phyloP scores from a whole-genome alignment of 257 asterid genomes.

The Petunia axillaris region DNA sequence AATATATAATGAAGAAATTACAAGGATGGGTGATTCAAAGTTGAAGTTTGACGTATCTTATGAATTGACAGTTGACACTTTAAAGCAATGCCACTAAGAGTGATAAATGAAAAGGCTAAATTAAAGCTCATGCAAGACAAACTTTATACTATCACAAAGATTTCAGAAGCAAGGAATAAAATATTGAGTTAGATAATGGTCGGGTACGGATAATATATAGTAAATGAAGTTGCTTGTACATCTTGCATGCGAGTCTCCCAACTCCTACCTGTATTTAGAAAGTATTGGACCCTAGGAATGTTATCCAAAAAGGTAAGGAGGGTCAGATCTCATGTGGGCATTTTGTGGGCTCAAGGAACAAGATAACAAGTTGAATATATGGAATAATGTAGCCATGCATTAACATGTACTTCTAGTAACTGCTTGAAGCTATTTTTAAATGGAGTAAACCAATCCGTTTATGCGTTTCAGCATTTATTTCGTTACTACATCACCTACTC shows the following conservation, averaged over 20 bases:
- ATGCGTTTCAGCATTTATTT: neutral
- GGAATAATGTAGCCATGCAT: conserved; percentile 14
- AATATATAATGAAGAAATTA: neutral
- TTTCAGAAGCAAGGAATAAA: conserved; percentile 28
- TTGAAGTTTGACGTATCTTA: conserved; percentile 2
- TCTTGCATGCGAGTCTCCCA: conserved; percentile 9
- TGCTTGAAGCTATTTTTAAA: neutral
- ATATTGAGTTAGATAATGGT: conserved; percentile 39
- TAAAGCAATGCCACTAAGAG: neutral
- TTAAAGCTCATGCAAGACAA: neutral
- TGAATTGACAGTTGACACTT: conserved; percentile 1
- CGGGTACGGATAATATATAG: conserved; percentile 37
- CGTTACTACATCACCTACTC: neutral
- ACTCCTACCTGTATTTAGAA: neutral
- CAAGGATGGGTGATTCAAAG: neutral
- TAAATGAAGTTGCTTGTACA: conserved; percentile 29
- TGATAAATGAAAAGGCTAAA: neutral
- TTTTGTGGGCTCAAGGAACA: conserved; percentile 36
- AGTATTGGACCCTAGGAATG: conserved; percentile 29
- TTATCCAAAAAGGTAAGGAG: conserved; percentile 32
- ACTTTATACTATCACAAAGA: neutral
- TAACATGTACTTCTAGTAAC: too few species aligned
- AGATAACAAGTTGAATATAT: conserved; percentile 35
- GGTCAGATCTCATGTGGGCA: conserved; percentile 38
- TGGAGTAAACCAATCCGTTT: neutral